Evolutionary conservation across 306 rosid genomes (phyloP).

Genomic region (Geum urbanum): DNA sequence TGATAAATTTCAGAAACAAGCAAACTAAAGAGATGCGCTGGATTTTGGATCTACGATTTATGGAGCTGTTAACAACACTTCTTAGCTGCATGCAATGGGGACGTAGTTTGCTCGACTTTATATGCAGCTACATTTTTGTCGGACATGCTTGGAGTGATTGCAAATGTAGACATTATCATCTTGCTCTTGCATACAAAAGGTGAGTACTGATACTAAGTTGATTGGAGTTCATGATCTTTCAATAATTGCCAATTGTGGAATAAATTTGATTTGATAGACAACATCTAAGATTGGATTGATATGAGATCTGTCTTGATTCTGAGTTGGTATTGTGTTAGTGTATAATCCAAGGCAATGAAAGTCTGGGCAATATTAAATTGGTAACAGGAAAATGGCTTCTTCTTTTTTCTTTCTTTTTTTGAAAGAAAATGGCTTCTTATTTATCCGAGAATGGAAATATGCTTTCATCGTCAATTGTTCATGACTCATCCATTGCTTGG

Average conservation of each 20-base stretch:
- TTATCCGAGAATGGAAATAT: background rate
- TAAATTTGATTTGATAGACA: background rate
- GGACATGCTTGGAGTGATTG: conserved; percentile 4
- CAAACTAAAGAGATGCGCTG: background rate
- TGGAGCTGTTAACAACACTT: background rate
- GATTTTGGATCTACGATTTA: background rate
- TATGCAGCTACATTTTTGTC: background rate
- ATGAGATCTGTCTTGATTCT: background rate
- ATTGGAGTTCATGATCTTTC: conserved; percentile 13
- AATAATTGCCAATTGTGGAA: conserved; percentile 4
- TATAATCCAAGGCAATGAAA: conserved; percentile 7
- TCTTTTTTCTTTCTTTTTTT: background rate
- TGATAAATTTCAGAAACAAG: background rate
- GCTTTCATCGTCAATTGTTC: background rate
- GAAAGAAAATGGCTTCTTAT: conserved; percentile 7
- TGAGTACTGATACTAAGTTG: background rate
- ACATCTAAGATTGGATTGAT: conserved; percentile 8
- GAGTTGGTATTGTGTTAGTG: background rate
- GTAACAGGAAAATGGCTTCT: too few species aligned
- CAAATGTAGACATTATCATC: conserved; percentile 1
- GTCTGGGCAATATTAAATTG: too few species aligned
- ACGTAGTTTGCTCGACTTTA: background rate
- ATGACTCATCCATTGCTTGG: background rate
- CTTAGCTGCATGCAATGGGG: background rate
- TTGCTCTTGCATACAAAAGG: background rate